phyloP scores from a whole-genome alignment of 2,329 filamentous ascomycete genomes.

The Aulographum hederae region DNA sequence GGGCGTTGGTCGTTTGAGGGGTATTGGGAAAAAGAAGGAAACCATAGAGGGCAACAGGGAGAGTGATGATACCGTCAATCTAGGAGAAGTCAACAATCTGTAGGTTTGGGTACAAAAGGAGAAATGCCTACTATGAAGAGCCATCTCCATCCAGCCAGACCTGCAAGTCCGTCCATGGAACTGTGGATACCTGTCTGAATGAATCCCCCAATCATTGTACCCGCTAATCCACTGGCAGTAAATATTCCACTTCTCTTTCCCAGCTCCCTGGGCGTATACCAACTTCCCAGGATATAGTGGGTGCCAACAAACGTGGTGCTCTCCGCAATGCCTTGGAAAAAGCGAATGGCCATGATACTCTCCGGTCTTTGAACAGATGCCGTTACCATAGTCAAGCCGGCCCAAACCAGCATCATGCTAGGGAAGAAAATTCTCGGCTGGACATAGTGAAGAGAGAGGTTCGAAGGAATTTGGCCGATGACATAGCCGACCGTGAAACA shows the following conservation, averaged over 20 bases:
- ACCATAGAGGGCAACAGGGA: slow-evolving; percentile 38
- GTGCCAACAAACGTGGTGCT: slow-evolving; percentile 38
- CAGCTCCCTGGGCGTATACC: slow-evolving; percentile 43
- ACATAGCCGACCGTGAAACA: slow-evolving; percentile 29
- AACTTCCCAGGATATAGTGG: slow-evolving; percentile 41
- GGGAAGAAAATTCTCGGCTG: slow-evolving; percentile 47
- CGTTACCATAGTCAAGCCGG: slow-evolving; percentile 42
- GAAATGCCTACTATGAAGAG: slow-evolving; percentile 10
- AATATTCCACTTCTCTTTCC: slow-evolving; percentile 44
- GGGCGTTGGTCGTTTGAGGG: slow-evolving; percentile 22
- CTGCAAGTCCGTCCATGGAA: slow-evolving; percentile 26
- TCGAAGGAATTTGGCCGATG: slow-evolving; percentile 42
- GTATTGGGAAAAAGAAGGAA: slow-evolving; percentile 29
- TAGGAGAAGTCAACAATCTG: slow-evolving; percentile 8
- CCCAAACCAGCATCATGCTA: slow-evolving; percentile 45
- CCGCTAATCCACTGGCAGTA: slow-evolving; percentile 39
- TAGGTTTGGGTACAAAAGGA: neutral
- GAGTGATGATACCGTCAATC: slow-evolving; percentile 36
- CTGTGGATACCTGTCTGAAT: slow-evolving; percentile 35
- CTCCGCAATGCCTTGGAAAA: slow-evolving; percentile 35
- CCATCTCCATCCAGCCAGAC: slow-evolving; percentile 37
- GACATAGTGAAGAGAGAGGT: slow-evolving; percentile 43
- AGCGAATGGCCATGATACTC: slow-evolving; percentile 41
- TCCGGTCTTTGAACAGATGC: slow-evolving; percentile 31
- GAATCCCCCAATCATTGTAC: slow-evolving; percentile 44